Conservation (phyloP, 2,329 filamentous ascomycete genomes). For the Colletotrichum eleusines region DNA sequence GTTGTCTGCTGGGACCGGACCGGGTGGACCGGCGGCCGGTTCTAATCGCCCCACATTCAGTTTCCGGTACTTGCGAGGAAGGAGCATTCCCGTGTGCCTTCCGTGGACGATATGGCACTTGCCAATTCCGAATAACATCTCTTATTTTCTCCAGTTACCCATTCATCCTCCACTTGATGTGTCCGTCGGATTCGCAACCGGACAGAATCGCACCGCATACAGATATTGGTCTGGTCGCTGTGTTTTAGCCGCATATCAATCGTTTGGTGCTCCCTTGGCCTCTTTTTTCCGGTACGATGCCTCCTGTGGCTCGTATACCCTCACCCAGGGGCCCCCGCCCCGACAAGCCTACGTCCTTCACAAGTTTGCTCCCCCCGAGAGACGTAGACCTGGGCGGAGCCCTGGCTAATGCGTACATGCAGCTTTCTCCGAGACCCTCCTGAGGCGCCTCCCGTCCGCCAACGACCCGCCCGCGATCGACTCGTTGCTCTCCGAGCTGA, state of each 20-base stretch:
- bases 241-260: no score
- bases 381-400: not conserved
- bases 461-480: constrained; percentile 42
- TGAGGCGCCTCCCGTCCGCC: constrained; percentile 36
- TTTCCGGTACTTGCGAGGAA: not conserved
- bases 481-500: constrained; percentile 48
- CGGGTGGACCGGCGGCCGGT: not conserved
- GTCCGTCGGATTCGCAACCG: not conserved
- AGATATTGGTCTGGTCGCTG: no score
- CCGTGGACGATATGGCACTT: not conserved
- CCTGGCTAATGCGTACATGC: not conserved
- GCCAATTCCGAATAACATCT: not conserved
- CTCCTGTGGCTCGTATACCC: not conserved
- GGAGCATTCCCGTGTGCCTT: not conserved
- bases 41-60: not conserved
- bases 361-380: not conserved
- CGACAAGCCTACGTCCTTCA: not conserved
- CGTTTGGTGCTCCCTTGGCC: not conserved
- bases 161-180: not conserved
- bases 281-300: constrained; percentile 1
- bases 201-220: not conserved
- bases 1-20: not conserved
- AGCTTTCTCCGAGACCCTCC: constrained; percentile 35
- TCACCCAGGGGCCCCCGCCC: not conserved
- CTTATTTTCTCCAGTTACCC: not conserved